Evolutionary conservation across 768 basidiomycete species (phyloP), one percentile per base, ranked within the genome.

Genomic region (Kwoniella bestiolae): DNA sequence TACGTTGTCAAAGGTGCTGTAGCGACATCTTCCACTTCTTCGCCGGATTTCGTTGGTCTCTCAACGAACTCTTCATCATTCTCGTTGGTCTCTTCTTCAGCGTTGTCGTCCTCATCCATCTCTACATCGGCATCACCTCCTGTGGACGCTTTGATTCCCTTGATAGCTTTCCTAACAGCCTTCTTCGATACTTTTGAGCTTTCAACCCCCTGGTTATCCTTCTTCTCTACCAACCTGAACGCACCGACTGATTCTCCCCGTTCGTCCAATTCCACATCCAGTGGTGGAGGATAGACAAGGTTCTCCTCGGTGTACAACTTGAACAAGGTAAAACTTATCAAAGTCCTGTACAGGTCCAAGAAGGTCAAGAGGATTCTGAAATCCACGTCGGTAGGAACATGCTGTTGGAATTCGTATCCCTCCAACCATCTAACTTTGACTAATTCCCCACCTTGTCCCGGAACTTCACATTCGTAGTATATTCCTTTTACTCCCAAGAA

Each of bases 401-500:
- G 89, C 83, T 99, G 96, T 1, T 94, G 94, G 82, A 99, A 99
- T 76, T 92, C 91, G 81, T 96, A 98, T 1, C 95, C 94, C 21
- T 96, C 91, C 31, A 98, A 87, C 96, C 96, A 99, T 38, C 80
- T 59, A 14, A 81, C 80, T 49, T 90, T 94, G 49, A 98, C 86
- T 31, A 86, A 88, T 82, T 97, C 91, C 67, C 91, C 94, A n/a
- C 67, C 67, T 38, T 73, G 67, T 5, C 74, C 71, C 85, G 93
- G 89, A 26, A 97, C 85, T 79, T 95, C 91, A 8, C 92, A 94
- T 82, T 98, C 94, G 81, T 94, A 97, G 82, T 98, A 99, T 49
- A 99, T 87, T 44, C 96, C 96, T 83, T 98, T 98, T 82, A 99
- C 95, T 45, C 92, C 94, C 60, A 99, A 84, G 83, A 99, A 99